phyloP scores from a whole-genome alignment of 1,284 basidiomycete species.

The Tremellales sp. region DNA sequence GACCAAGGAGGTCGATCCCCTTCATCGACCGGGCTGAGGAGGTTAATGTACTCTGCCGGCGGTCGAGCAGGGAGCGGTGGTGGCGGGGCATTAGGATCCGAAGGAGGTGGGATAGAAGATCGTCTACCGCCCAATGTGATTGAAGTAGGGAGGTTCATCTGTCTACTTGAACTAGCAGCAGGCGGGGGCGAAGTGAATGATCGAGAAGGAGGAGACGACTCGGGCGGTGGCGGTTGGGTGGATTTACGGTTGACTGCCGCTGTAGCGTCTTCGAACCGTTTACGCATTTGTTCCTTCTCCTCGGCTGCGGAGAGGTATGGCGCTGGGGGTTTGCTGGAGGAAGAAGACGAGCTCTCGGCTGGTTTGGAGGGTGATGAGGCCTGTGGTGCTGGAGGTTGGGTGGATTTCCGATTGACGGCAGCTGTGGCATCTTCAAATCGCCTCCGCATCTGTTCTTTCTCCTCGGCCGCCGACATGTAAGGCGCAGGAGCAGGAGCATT shows the following conservation, averaged over 20 bases:
- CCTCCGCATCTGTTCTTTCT: conserved; percentile 13
- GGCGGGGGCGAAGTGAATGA: too few species aligned
- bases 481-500: neutral
- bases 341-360: neutral
- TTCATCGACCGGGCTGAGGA: conserved; percentile 22
- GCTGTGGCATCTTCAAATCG: conserved; percentile 11
- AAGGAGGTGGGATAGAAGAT: neutral
- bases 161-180: too few species aligned
- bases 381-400: neutral
- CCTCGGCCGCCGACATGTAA: conserved; percentile 19
- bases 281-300: conserved; percentile 13
- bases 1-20: neutral
- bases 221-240: neutral
- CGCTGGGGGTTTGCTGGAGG: neutral
- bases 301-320: conserved; percentile 15
- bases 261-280: conserved; percentile 12
- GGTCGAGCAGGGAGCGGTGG: conserved; percentile 42
- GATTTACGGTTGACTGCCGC: neutral
- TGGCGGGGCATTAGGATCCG: conserved; percentile 15
- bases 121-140: too few species aligned
- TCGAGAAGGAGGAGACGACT: too few species aligned
- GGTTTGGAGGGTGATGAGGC: neutral
- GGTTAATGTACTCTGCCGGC: conserved; percentile 39
- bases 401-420: conserved; percentile 1
- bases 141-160: too few species aligned